These are phyloP conservation scores for Raphanus raphanistrum DNA, from an alignment of 345 rosid species.

Conservation along the genomic window DNA sequence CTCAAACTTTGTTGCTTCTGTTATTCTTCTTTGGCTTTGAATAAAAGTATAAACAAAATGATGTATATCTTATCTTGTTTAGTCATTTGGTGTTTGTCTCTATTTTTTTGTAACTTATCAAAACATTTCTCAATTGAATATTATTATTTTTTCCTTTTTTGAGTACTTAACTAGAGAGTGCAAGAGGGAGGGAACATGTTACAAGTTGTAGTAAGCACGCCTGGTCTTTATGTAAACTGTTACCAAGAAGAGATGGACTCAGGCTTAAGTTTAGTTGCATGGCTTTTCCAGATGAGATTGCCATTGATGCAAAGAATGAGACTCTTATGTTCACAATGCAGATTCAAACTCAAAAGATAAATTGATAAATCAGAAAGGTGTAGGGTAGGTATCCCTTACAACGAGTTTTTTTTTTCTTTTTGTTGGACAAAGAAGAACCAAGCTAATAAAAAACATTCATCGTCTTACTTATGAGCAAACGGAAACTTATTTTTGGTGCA, in stretches of 20 bases:
- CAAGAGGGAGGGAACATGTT: constrained; percentile 52
- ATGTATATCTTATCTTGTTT: constrained; percentile 35
- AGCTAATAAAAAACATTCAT: constrained; percentile 21
- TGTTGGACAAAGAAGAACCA: constrained; percentile 3
- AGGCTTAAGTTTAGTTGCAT: constrained; percentile 50
- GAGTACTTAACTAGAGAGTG: constrained; percentile 47
- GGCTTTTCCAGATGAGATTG: constrained; percentile 32
- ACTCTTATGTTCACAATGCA: constrained; percentile 7
- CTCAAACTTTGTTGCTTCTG: background rate
- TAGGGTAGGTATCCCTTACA: constrained; percentile 28
- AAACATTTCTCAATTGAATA: background rate
- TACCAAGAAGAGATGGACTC: constrained; percentile 57
- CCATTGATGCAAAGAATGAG: constrained; percentile 44
- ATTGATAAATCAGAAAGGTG: background rate
- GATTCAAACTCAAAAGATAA: background rate
- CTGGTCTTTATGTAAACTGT: constrained; percentile 41
- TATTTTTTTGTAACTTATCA: constrained; percentile 23
- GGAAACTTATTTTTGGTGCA: constrained; percentile 34
- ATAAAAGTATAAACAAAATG: constrained; percentile 25
- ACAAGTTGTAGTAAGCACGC: constrained; percentile 64
- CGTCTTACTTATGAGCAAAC: constrained; percentile 32
- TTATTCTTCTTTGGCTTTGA: constrained; percentile 31
- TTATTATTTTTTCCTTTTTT: background rate
- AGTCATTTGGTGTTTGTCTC: constrained; percentile 29
- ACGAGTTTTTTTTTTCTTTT: background rate